Conservation (phyloP, 257 asterid species). For the Rehmannia glutinosa region DNA sequence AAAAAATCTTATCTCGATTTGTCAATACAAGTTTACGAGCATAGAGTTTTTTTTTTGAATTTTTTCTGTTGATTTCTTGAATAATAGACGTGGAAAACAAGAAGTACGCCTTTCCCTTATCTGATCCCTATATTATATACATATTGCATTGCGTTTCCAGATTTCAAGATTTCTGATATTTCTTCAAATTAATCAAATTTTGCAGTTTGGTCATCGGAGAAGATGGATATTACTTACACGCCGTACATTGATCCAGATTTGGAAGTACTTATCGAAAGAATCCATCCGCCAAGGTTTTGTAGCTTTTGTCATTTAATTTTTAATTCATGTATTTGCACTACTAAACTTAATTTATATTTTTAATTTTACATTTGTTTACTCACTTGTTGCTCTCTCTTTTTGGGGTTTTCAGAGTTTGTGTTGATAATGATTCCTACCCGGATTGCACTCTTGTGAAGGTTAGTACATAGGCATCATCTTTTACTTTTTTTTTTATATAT, state of each 20-base stretch:
- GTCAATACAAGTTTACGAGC: not conserved
- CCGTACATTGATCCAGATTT: slow-evolving; percentile 64
- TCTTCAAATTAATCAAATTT: not conserved
- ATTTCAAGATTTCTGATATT: not conserved
- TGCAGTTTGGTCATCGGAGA: slow-evolving; percentile 23
- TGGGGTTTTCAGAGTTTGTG: slow-evolving; percentile 59
- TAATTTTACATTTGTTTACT: not conserved
- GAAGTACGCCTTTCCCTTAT: not conserved
- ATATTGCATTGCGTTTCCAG: not conserved
- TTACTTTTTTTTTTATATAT: no score
- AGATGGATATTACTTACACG: slow-evolving; percentile 61
- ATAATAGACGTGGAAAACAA: slow-evolving; percentile 19
- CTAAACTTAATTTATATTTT: no score
- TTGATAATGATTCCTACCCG: slow-evolving; percentile 63
- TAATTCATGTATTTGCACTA: no score
- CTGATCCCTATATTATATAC: not conserved
- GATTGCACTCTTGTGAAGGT: slow-evolving; percentile 90
- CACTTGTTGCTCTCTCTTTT: not conserved
- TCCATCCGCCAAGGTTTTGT: slow-evolving; percentile 84
- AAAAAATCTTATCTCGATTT: slow-evolving; percentile 22
- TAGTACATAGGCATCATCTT: no score
- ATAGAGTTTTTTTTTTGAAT: not conserved
- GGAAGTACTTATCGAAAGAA: slow-evolving; percentile 56
- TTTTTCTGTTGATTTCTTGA: slow-evolving; percentile 19
- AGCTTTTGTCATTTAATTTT: not conserved